A percentile compares a stretch with the other conserved stretches of the same genome.
These are phyloP conservation scores for Xylaria bambusicola DNA, from an alignment of 495 filamentous ascomycete genomes.

Conservation along the genomic window DNA sequence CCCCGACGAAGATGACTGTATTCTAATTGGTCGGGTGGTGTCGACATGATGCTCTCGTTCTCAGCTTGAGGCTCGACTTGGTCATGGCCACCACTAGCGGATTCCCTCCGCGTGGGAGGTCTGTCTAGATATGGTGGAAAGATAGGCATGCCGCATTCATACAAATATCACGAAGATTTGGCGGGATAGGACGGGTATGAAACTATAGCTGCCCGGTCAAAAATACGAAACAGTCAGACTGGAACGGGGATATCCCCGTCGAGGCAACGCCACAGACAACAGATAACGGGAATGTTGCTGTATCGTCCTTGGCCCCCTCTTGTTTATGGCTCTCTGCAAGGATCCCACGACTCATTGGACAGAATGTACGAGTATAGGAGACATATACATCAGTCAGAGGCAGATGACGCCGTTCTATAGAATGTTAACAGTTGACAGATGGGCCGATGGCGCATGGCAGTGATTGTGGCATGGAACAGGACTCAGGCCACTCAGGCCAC, in stretches of 20 bases:
- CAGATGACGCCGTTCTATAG: neutral
- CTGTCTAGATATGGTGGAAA: constrained; percentile 50
- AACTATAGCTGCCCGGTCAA: neutral
- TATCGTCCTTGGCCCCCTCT: neutral
- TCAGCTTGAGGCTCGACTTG: neutral
- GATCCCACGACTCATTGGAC: neutral
- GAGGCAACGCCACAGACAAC: no score
- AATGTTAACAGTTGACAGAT: neutral
- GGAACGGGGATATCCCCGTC: no score
- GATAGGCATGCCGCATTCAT: constrained; percentile 57
- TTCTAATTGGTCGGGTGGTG: constrained; percentile 20
- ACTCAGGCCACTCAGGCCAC: no score
- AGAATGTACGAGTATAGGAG: neutral
- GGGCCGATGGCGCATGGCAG: neutral
- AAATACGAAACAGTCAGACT: constrained; percentile 4
- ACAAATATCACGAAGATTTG: constrained; percentile 4
- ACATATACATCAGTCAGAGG: neutral
- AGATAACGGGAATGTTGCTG: neutral
- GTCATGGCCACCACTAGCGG: constrained; percentile 20
- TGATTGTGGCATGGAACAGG: constrained; percentile 1
- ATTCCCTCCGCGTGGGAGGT: constrained; percentile 31
- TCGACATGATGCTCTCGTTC: constrained; percentile 18
- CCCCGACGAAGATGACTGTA: constrained; percentile 8
- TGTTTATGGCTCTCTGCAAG: neutral
- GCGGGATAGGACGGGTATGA: neutral